Percentiles rank a stretch among this genome's conserved stretches.
Evolutionary conservation across 768 basidiomycete species (phyloP).

Genomic region (Clathrus columnatus): DNA sequence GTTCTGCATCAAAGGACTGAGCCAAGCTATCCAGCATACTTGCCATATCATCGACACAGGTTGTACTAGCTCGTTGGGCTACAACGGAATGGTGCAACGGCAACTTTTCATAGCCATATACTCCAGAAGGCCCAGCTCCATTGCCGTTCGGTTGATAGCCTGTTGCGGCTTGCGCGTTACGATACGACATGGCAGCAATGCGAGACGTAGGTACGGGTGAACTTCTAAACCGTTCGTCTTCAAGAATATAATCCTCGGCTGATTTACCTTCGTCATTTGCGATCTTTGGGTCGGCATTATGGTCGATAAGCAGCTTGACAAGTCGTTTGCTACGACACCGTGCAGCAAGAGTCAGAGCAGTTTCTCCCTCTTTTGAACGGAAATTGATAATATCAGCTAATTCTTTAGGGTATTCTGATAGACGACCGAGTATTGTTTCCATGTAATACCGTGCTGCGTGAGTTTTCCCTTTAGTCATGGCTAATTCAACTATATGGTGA

Average conservation of each 20-base stretch:
- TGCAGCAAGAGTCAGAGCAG: slow-evolving; percentile 92
- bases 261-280: slow-evolving; percentile 92
- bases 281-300: slow-evolving; percentile 93
- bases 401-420: slow-evolving; percentile 91
- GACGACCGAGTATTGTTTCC: slow-evolving; percentile 84
- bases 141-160: slow-evolving; percentile 41
- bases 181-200: slow-evolving; percentile 57
- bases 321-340: slow-evolving; percentile 91
- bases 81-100: slow-evolving; percentile 79
- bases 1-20: slow-evolving; percentile 82
- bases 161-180: slow-evolving; percentile 55
- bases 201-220: slow-evolving; percentile 77
- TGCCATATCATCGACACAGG: slow-evolving; percentile 77
- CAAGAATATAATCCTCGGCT: slow-evolving; percentile 96
- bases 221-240: slow-evolving; percentile 93
- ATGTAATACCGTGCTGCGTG: slow-evolving; percentile 98
- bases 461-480: slow-evolving; percentile 94
- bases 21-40: slow-evolving; percentile 84
- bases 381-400: slow-evolving; percentile 98
- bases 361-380: slow-evolving; percentile 98
- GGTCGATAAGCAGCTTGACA: slow-evolving; percentile 91
- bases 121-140: background rate
- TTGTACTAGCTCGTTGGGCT: slow-evolving; percentile 79
- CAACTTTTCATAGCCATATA: slow-evolving; percentile 38
- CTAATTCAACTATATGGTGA: slow-evolving; percentile 95